phyloP scores from a whole-genome alignment of 73 alveolate species.

The Effrenium voratum region DNA sequence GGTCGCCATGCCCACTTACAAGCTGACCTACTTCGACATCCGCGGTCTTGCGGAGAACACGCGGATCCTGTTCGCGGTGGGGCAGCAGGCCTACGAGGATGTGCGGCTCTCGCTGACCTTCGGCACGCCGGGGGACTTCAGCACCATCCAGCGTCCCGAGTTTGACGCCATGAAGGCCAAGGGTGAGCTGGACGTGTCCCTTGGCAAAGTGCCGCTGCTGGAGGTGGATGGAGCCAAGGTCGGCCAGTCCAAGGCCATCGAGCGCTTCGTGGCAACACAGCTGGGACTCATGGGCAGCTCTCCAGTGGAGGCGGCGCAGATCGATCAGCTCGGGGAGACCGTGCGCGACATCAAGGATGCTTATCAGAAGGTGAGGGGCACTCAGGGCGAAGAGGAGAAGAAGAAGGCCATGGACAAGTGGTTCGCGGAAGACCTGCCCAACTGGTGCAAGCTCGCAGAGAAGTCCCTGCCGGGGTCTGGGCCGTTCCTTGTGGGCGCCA shows the following conservation, averaged over 20 bases:
- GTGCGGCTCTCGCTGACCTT: background rate
- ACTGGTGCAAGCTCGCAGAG: no score
- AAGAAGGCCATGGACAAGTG: no score
- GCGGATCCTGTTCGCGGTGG: conserved; percentile 10
- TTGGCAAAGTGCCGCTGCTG: conserved; percentile 4
- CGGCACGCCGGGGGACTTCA: conserved; percentile 14
- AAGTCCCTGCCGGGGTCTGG: no score
- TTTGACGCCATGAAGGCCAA: conserved; percentile 17
- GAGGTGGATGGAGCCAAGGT: conserved; percentile 23
- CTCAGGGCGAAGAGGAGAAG: no score
- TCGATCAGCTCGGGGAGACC: conserved; percentile 2
- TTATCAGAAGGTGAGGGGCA: conserved; percentile 5
- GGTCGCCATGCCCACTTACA: conserved; percentile 1
- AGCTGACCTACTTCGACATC: conserved; percentile 39
- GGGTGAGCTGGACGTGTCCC: conserved; percentile 23
- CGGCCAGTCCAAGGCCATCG: conserved; percentile 59
- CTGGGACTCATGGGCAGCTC: background rate
- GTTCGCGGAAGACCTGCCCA: no score
- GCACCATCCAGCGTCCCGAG: conserved; percentile 7
- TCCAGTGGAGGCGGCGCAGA: conserved; percentile 9
- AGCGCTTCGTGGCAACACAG: background rate
- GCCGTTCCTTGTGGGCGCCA: no score
- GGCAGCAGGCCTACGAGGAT: conserved; percentile 4
- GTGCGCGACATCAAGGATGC: conserved; percentile 20
- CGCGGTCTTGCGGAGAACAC: conserved; percentile 28